These are phyloP conservation scores for Blastocystis sp. DNA, from an alignment of 352 stramenopile genomes.

Conservation along the genomic window DNA sequence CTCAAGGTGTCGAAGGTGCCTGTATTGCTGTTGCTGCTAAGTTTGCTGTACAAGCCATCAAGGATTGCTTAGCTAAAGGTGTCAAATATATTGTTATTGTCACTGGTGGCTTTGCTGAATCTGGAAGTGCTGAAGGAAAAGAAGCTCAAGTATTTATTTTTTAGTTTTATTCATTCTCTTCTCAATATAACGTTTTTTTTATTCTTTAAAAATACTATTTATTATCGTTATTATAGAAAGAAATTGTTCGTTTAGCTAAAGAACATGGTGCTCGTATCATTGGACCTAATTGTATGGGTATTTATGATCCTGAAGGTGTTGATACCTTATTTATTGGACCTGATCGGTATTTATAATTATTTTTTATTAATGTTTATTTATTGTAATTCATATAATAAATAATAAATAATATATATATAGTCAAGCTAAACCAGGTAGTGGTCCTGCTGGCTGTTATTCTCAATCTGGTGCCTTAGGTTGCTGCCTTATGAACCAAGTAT, in stretches of 20 bases:
- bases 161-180: not conserved
- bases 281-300: constrained; percentile 33
- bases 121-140: constrained; percentile 25
- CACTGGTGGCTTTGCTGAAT: constrained; percentile 28
- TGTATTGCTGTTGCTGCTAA: constrained; percentile 19
- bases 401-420: too few relatives aligned
- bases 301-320: constrained; percentile 22
- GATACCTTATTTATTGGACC: constrained; percentile 31
- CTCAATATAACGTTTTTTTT: too few relatives aligned
- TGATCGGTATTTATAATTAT: constrained; percentile 1
- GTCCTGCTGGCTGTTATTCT: constrained; percentile 27
- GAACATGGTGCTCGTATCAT: constrained; percentile 26
- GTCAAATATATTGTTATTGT: constrained; percentile 35
- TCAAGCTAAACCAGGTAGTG: constrained; percentile 15
- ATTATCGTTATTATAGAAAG: too few relatives aligned
- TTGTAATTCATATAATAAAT: too few relatives aligned
- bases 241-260: constrained; percentile 14
- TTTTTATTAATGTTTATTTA: constrained; percentile 5
- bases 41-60: constrained; percentile 13
- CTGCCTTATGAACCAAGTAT: constrained; percentile 27
- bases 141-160: not conserved
- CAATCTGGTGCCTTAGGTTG: constrained; percentile 21
- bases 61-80: constrained; percentile 35
- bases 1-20: constrained; percentile 14
- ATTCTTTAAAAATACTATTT: too few relatives aligned